Evolutionary conservation across 805 yeast species (phyloP).

Genomic region (Metschnikowia cerradonensis): DNA sequence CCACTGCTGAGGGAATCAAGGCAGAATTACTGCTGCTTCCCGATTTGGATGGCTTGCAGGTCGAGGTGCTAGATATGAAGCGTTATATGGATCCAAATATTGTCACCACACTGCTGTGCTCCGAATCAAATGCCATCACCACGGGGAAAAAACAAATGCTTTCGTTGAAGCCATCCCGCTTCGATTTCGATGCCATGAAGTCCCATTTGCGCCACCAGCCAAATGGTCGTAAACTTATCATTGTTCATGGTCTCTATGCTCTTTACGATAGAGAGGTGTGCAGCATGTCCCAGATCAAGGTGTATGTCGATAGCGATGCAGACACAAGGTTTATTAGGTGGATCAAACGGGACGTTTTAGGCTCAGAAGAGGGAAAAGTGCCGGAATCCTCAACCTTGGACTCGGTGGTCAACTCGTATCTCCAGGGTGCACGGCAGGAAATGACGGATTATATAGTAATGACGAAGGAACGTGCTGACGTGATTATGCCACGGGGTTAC

Average conservation of each 20-base stretch:
- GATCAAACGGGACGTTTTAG: constrained; percentile 46
- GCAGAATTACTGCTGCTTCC: constrained; percentile 19
- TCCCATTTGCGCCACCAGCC: constrained; percentile 19
- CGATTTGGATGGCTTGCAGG: constrained; percentile 15
- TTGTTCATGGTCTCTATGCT: constrained; percentile 80
- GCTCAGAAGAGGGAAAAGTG: not conserved
- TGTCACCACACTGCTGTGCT: constrained; percentile 15
- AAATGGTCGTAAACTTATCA: constrained; percentile 22
- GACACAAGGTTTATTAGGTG: constrained; percentile 81
- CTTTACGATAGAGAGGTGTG: constrained; percentile 59
- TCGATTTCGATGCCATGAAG: constrained; percentile 31
- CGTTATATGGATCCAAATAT: constrained; percentile 24
- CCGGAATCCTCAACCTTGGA: constrained; percentile 22
- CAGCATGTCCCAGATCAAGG: constrained; percentile 55
- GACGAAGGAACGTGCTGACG: constrained; percentile 73
- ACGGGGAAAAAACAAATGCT: constrained; percentile 20
- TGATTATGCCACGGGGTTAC: constrained; percentile 68
- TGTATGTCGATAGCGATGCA: constrained; percentile 79
- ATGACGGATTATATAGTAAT: constrained; percentile 61
- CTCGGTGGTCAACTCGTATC: constrained; percentile 42
- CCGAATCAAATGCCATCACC: constrained; percentile 27
- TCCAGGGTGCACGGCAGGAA: constrained; percentile 58
- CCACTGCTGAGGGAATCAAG: constrained; percentile 36
- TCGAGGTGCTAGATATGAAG: constrained; percentile 44
- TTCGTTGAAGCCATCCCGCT: constrained; percentile 39